Evolutionary conservation across 2,329 filamentous ascomycete genomes (phyloP).

Genomic region (Verticillium nonalfalfae): DNA sequence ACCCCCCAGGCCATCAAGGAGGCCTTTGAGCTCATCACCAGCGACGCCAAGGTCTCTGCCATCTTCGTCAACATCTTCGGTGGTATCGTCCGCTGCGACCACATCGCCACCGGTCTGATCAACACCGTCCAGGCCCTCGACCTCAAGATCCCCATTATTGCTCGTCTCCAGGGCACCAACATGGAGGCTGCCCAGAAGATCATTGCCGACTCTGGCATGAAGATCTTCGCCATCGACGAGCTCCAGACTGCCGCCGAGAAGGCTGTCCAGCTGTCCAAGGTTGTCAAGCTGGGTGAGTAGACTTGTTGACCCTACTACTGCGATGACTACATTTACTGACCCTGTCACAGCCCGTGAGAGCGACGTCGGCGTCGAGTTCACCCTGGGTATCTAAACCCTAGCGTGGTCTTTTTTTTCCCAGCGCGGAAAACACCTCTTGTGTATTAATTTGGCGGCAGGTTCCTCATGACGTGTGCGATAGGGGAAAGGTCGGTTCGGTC

Average conservation of each 20-base stretch:
- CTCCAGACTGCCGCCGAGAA: conserved; percentile 96
- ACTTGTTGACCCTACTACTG: neutral
- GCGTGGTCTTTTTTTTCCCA: conserved; percentile 7
- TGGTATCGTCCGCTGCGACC: conserved; percentile 96
- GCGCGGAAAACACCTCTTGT: conserved; percentile 8
- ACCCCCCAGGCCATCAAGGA: conserved; percentile 95
- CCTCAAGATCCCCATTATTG: conserved; percentile 94
- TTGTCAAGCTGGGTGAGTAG: conserved; percentile 72
- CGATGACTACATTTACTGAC: conserved; percentile 9
- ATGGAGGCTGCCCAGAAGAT: conserved; percentile 87
- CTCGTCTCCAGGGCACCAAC: conserved; percentile 96
- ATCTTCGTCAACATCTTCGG: conserved; percentile 99
- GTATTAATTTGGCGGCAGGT: conserved; percentile 11
- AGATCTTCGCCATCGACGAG: conserved; percentile 99
- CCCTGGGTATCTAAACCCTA: conserved; percentile 73
- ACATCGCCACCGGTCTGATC: conserved; percentile 93
- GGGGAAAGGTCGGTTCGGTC: neutral
- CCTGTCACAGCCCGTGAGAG: conserved; percentile 70
- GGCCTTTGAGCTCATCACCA: conserved; percentile 98
- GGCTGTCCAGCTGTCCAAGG: conserved; percentile 97
- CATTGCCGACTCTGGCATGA: conserved; percentile 95
- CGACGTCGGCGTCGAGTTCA: conserved; percentile 94
- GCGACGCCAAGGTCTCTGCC: conserved; percentile 94
- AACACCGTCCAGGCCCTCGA: conserved; percentile 92
- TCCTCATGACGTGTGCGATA: conserved; percentile 2